Evolutionary conservation across 2,329 filamentous ascomycete genomes (phyloP), one percentile per base, ranked within the genome.

Genomic region (Cladosporium colombiae): DNA sequence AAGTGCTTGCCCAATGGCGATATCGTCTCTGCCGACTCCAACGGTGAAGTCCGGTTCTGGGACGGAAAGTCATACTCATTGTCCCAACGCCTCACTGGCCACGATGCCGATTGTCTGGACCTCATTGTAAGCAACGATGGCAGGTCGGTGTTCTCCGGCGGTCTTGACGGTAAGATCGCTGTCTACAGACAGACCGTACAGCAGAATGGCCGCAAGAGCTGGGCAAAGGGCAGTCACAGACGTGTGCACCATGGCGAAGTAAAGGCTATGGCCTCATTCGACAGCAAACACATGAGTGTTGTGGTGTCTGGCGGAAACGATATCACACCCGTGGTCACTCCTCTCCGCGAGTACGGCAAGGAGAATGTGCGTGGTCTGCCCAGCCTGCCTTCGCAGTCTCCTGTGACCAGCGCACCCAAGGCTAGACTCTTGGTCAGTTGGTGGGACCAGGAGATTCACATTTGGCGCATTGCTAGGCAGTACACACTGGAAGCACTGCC

Each of bases 181-280:
- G 82, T 94, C 55, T 97, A 96, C 80, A 91, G 89, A 76, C 87
- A 89, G 70, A 84, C 84, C 57, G 80, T 82, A 23, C 71, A 80
- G 78, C 70, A 77, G 73, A 57, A 78, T 73, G 63, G 81, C 7
- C 80, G 65, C 84, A 78, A 77, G 70, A 86, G 89, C 74, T 99
- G 95, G 95, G 86, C 86, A 66, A 94, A 95, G 77, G 84, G 92
- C n/a, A 91, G 88, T 78, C 92, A 96, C 75, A 86, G 91, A 70
- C 86, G 92, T 74, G 93, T 94, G 75, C 95, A 99, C 75, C 88
- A 90, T 55, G 93, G 98, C 77, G 95, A 99, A 80, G 93, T 98
- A 73, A 98, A 98, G 81, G 87, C 92, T 1, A 91, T 98, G 87
- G 91, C 93, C 37, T 89, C 91, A 0, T 98, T 94, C 70, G 95